Evolutionary conservation across 225 moss, liverwort and hornwort genomes (phyloP), one percentile per base, ranked within the genome.

Genomic region (Pseudisothecium myosuroides): DNA sequence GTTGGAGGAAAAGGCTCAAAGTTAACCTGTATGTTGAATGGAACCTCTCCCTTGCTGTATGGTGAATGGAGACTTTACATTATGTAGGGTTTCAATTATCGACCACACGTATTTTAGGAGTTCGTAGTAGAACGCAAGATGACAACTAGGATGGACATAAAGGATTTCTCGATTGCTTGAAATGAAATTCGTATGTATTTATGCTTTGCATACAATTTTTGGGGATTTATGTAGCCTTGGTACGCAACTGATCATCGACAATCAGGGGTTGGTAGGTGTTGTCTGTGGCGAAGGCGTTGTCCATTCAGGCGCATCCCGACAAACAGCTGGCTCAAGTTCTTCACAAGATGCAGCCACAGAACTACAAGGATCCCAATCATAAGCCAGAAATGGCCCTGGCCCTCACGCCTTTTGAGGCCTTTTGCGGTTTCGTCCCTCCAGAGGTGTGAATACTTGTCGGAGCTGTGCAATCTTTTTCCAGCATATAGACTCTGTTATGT

Each of bases 321-420:
- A 97, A 96, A 88, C 65, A 83, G 69, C 92, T 98, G 56, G 97
- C 94, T 41, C 91, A 94, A 91, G 66, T 75, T 52, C 92, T 98
- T 43, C 79, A 79, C 32, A 31, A 79, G 87, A 79, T 34, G 41
- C 92, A 97, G 58, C 96, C 96, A 22, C 83, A 98, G 32, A 89
- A 95, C n/a, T 98, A 98, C 94, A 98, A 97, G 92, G 98, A 98
- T 85, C 87, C 94, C 61, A 98, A 98, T 85, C 98, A 98, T 84
- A 98, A 98, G 91, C 98, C 98, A 56, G 97, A 98, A 86, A 98
- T 98, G 98, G 98, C 98, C 63, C 89, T 98, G 87, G 97, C 97
- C 10, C 91, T 98, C 50, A 96, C 98, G 43, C 90, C 93, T 60
- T 98, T 98, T 78, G 97, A 98, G 68, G 97, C 97, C 49, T 91